Evolutionary conservation across 1,284 basidiomycete genomes (phyloP).

Genomic region (Heterobasidion occidentale): DNA sequence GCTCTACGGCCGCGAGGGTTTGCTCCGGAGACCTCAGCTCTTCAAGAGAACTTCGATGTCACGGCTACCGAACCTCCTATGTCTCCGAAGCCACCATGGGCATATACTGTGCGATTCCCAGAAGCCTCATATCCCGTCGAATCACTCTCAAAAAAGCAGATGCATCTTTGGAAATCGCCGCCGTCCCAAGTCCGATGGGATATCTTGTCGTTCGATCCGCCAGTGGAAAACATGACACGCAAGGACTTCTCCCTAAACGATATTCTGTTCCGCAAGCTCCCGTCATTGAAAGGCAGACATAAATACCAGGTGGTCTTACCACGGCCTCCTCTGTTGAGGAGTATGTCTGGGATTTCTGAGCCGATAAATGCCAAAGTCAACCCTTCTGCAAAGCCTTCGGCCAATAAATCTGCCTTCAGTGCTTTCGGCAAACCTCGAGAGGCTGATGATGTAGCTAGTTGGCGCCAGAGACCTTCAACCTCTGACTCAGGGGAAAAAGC

Average conservation of each 20-base stretch:
- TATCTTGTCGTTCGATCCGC: conserved; percentile 69
- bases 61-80: conserved; percentile 8
- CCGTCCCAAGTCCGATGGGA: conserved; percentile 48
- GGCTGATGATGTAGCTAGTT: conserved; percentile 46
- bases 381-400: conserved; percentile 28
- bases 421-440: conserved; percentile 41
- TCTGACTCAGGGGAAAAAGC: conserved; percentile 7
- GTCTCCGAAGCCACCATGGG: conserved; percentile 42
- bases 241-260: conserved; percentile 65
- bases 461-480: conserved; percentile 37
- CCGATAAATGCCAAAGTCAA: conserved; percentile 32
- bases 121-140: conserved; percentile 31
- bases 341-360: conserved; percentile 1
- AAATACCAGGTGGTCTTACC: conserved; percentile 54
- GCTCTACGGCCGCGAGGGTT: conserved; percentile 33
- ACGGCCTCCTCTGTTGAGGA: background rate
- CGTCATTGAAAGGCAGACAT: conserved; percentile 32
- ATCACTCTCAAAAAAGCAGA: conserved; percentile 38
- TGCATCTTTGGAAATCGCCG: conserved; percentile 29
- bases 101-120: conserved; percentile 53
- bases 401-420: conserved; percentile 17
- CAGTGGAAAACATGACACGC: conserved; percentile 56
- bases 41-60: conserved; percentile 9
- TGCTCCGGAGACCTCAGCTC: conserved; percentile 4
- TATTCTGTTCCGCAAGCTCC: conserved; percentile 51